These are phyloP conservation scores for Hagleromyces aurorensis DNA, from an alignment of 805 yeast genomes.

Conservation along the genomic window DNA sequence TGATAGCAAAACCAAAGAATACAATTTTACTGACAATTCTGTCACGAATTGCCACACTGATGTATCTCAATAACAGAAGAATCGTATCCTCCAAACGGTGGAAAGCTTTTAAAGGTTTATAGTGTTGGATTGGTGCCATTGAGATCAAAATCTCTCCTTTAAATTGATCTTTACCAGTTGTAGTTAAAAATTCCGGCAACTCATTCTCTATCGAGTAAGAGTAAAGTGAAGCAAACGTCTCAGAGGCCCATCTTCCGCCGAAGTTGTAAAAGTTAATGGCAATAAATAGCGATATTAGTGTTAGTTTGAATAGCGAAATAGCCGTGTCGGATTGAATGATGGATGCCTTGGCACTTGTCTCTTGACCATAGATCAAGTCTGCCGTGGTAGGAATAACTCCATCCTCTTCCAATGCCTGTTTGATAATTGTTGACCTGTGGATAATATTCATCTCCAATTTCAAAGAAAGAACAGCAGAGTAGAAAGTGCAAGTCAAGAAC, in stretches of 20 bases:
- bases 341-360: conserved; percentile 14
- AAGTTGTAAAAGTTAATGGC: conserved; percentile 60
- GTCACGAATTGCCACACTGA: conserved; percentile 70
- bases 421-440: conserved; percentile 68
- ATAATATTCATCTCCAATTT: conserved; percentile 84
- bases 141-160: conserved; percentile 47
- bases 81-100: conserved; percentile 54
- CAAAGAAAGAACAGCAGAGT: conserved; percentile 70
- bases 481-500: conserved; percentile 68
- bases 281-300: conserved; percentile 49
- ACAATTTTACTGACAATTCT: conserved; percentile 71
- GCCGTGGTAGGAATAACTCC: conserved; percentile 75
- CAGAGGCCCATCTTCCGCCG: conserved; percentile 67
- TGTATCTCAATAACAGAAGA: conserved; percentile 40
- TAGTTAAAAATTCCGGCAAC: conserved; percentile 36
- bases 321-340: conserved; percentile 33
- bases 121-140: conserved; percentile 47
- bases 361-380: conserved; percentile 44
- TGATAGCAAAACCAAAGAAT: conserved; percentile 61
- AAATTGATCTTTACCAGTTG: conserved; percentile 25
- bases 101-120: conserved; percentile 47
- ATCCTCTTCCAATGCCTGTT: conserved; percentile 81
- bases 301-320: conserved; percentile 51
- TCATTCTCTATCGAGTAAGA: conserved; percentile 32
- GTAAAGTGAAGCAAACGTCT: conserved; percentile 31